Evolutionary conservation across 1,284 basidiomycete genomes (phyloP).

Genomic region (Phaffia rhodozyma): DNA sequence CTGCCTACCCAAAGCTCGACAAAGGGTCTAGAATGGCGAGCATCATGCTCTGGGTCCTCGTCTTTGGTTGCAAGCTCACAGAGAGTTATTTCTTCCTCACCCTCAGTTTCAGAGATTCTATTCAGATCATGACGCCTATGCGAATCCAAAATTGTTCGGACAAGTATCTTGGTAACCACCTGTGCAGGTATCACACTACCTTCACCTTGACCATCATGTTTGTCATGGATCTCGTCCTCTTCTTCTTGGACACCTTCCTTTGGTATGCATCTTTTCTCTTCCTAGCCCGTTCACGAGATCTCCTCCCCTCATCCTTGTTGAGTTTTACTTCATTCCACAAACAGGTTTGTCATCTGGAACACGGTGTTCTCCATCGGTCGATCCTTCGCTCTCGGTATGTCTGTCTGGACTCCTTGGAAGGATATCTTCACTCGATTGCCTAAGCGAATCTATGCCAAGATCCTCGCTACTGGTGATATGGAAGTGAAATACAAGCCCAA

Average conservation of each 20-base stretch:
- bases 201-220: slow-evolving; percentile 94
- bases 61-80: slow-evolving; percentile 84
- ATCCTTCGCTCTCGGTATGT: slow-evolving; percentile 78
- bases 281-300: not conserved
- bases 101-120: slow-evolving; percentile 78
- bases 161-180: slow-evolving; percentile 61
- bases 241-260: slow-evolving; percentile 94
- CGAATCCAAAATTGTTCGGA: slow-evolving; percentile 76
- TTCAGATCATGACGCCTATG: slow-evolving; percentile 85
- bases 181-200: slow-evolving; percentile 79
- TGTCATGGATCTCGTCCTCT: slow-evolving; percentile 84
- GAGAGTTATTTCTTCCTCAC: slow-evolving; percentile 96
- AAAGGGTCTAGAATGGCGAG: slow-evolving; percentile 51
- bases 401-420: slow-evolving; percentile 95
- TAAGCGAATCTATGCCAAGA: slow-evolving; percentile 87
- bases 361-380: slow-evolving; percentile 82
- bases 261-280: slow-evolving; percentile 55
- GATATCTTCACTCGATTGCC: slow-evolving; percentile 86
- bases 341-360: slow-evolving; percentile 65
- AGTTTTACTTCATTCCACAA: too few relatives aligned
- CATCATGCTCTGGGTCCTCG: slow-evolving; percentile 66
- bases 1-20: slow-evolving; percentile 66
- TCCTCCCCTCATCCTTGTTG: not conserved
- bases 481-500: slow-evolving; percentile 95
- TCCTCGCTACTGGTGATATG: slow-evolving; percentile 82